Evolutionary conservation across 805 yeast species (phyloP).

Genomic region (Ogataea kodamae): DNA sequence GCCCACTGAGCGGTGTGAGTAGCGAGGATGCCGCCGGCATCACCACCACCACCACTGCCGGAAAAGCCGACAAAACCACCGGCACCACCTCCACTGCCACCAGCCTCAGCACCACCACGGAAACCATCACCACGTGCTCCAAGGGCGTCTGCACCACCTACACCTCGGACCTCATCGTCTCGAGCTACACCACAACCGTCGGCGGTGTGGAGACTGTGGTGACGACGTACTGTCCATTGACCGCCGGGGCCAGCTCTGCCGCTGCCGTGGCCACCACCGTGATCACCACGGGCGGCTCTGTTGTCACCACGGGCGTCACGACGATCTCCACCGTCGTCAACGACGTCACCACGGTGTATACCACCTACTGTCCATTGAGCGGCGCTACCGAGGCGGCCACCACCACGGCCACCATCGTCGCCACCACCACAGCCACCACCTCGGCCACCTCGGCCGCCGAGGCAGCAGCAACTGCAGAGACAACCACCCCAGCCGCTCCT

Average conservation of each 20-base stretch:
- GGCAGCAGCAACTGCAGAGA: constrained; percentile 20
- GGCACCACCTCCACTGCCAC: constrained; percentile 10
- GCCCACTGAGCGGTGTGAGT: constrained; percentile 14
- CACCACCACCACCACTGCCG: constrained; percentile 20
- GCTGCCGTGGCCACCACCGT: constrained; percentile 8
- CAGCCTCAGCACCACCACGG: constrained; percentile 11
- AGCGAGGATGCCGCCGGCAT: constrained; percentile 12
- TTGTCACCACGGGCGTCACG: constrained; percentile 9
- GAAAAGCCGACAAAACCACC: constrained; percentile 16
- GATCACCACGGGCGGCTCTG: constrained; percentile 7
- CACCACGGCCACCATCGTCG: constrained; percentile 20
- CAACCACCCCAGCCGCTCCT: constrained; percentile 16
- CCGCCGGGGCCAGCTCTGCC: constrained; percentile 12
- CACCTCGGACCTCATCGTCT: constrained; percentile 14
- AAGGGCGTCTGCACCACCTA: constrained; percentile 17
- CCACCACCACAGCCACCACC: constrained; percentile 20
- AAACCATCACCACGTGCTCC: constrained; percentile 21
- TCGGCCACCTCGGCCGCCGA: constrained; percentile 17
- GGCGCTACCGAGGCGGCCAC: constrained; percentile 9
- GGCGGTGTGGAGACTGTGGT: constrained; percentile 17
- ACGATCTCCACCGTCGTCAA: constrained; percentile 13
- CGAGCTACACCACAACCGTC: constrained; percentile 18
- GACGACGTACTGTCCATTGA: constrained; percentile 17
- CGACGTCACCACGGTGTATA: constrained; percentile 18
- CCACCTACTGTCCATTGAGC: constrained; percentile 19